Percentiles rank a stretch among this genome's conserved stretches.
Conservation (phyloP, 192 early-diverging fungal genomes). For the Coemansia sp. region DNA sequence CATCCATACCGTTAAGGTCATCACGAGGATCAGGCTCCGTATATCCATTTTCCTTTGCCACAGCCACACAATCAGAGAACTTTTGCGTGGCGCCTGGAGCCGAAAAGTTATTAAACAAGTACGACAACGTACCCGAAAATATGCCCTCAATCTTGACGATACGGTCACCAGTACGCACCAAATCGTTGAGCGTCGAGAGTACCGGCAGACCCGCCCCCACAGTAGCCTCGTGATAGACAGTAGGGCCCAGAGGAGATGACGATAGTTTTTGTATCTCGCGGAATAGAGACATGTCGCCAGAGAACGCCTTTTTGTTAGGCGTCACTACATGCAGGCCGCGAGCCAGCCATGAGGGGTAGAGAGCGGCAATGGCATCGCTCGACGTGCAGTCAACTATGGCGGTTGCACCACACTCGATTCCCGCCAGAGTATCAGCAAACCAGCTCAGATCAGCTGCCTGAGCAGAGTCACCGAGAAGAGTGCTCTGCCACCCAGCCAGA, state of each 20-base stretch:
- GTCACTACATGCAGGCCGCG: slow-evolving; percentile 88
- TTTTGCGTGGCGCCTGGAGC: slow-evolving; percentile 59
- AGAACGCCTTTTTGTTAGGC: slow-evolving; percentile 99
- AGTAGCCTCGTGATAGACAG: slow-evolving; percentile 91
- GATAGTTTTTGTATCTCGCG: slow-evolving; percentile 69
- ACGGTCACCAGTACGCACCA: slow-evolving; percentile 92
- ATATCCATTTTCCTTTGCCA: slow-evolving; percentile 91
- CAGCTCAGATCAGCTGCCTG: slow-evolving; percentile 50
- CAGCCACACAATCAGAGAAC: slow-evolving; percentile 89
- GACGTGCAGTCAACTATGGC: slow-evolving; percentile 94
- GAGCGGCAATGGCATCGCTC: slow-evolving; percentile 71
- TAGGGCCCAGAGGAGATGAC: slow-evolving; percentile 56
- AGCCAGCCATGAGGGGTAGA: slow-evolving; percentile 83
- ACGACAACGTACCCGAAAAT: slow-evolving; percentile 96
- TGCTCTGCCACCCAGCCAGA: slow-evolving; percentile 56
- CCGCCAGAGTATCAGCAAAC: slow-evolving; percentile 62
- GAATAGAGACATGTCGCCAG: slow-evolving; percentile 71
- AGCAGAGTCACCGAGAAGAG: slow-evolving; percentile 50
- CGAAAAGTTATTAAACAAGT: slow-evolving; percentile 98
- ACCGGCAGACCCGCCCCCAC: slow-evolving; percentile 98
- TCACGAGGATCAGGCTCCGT: slow-evolving; percentile 99
- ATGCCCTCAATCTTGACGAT: slow-evolving; percentile 95
- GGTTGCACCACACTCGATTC: slow-evolving; percentile 57
- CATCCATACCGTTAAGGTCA: slow-evolving; percentile 99
- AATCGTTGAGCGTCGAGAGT: slow-evolving; percentile 84